A percentile compares a stretch with the other conserved stretches of the same genome.
Evolutionary conservation across 306 rosid genomes (phyloP).

Genomic region (Quercus aquifolioides): DNA sequence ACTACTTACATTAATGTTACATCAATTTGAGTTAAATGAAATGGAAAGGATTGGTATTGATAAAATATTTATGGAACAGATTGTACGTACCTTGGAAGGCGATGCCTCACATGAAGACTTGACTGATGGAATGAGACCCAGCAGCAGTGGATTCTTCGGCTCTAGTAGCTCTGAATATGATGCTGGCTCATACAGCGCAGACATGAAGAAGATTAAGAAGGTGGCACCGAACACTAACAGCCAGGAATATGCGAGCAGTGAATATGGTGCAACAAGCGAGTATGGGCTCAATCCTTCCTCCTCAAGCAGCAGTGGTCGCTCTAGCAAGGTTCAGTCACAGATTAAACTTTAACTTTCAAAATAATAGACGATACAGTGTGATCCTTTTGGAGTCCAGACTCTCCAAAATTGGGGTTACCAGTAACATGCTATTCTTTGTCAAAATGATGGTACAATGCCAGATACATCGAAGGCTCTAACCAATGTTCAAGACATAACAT

Average conservation of each 20-base stretch:
- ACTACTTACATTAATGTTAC: too few relatives aligned
- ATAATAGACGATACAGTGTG: neutral
- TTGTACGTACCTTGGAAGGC: constrained; percentile 77
- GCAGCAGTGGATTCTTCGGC: constrained; percentile 30
- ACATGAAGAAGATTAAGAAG: constrained; percentile 57
- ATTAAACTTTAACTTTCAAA: neutral
- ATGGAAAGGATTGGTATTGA: neutral
- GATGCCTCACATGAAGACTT: constrained; percentile 68
- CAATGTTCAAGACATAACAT: too few relatives aligned
- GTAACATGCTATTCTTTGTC: too few relatives aligned
- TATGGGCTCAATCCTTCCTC: constrained; percentile 59
- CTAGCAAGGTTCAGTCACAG: constrained; percentile 16
- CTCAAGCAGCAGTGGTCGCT: constrained; percentile 49
- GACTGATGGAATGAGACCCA: constrained; percentile 47
- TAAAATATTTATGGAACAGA: constrained; percentile 29
- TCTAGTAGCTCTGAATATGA: constrained; percentile 34
- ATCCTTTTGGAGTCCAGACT: neutral
- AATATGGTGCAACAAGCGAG: constrained; percentile 58
- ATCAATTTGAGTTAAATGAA: neutral
- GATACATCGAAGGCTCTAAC: too few relatives aligned
- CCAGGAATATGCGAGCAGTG: constrained; percentile 46
- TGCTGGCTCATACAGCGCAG: constrained; percentile 42
- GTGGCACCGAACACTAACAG: constrained; percentile 33
- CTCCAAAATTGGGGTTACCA: neutral
- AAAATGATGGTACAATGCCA: too few relatives aligned